Evolutionary conservation across 2,329 filamentous ascomycete genomes (phyloP), one percentile per base, ranked within the genome.

Genomic region (Cladosporium velox): DNA sequence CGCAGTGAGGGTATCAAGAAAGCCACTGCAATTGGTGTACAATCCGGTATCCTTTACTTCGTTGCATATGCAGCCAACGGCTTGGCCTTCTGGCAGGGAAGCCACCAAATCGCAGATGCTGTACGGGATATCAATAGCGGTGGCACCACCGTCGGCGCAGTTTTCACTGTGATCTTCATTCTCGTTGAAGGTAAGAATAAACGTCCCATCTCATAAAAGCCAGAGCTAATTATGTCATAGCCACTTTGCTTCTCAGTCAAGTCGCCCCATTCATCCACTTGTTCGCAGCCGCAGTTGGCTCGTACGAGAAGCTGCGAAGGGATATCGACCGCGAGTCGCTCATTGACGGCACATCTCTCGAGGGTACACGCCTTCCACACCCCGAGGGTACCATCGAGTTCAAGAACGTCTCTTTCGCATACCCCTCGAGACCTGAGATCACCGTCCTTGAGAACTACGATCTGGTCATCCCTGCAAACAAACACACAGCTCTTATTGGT

Each of bases 401-500:
- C 72, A 81, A 81, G 7, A 79, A 86, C 18, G 78, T 96, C 0
- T 83, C 79, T 7, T 98, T 97, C 74, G 83, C 85, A 0, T 97
- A 97, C 72, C 89, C 91, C 0, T 82, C 83, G 1, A 81, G 84
- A 0, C 82, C 83, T 0, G 76, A 80, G 1, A 80, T 80, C 51
- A 71, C 66, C 0, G 86, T 92, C 0, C 81, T 97, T 1, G 81
- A 83, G 7, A 80, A 86, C 26, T 76, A 96, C 21, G 87, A 83
- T n/a, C 80, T 97, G 7, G 80, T 78, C 0, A 86, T 97, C 59
- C 75, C 81, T 0, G 77, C 84, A 0, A 88, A 89, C 28, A 87
- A 85, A 3, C 91, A 87, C 70, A 89, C 89, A 0, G 92, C 91
- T 2, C 87, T 98, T 21, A 92, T 96, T 2, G 93, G 94, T 1